These are phyloP conservation scores for Dalechampia spathulata DNA, from an alignment of 441 rosid species.

Conservation along the genomic window DNA sequence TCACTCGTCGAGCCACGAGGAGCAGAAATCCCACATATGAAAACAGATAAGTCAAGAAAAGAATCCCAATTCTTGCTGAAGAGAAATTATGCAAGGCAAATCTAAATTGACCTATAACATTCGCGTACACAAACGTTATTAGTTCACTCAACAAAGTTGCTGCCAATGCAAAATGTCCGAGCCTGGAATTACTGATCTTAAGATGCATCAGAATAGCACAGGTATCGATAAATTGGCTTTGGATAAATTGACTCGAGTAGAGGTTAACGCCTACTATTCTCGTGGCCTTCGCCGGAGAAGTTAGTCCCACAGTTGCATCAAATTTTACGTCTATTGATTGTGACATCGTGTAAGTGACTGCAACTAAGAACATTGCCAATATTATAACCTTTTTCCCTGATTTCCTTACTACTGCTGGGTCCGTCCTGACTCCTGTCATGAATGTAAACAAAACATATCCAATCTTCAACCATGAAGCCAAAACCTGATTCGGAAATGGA, in stretches of 20 bases:
- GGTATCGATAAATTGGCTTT: constrained; percentile 25
- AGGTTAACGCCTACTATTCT: neutral
- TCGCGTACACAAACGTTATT: neutral
- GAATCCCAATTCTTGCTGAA: neutral
- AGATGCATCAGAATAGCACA: constrained; percentile 24
- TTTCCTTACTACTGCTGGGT: constrained; percentile 6
- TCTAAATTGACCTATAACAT: too few relatives aligned
- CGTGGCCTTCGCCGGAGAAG: neutral
- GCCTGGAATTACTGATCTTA: constrained; percentile 25
- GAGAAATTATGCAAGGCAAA: neutral
- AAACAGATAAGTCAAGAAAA: neutral
- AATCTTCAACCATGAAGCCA: constrained; percentile 15
- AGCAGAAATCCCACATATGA: neutral
- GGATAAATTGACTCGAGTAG: neutral
- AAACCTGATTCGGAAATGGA: constrained; percentile 1
- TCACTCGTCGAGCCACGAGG: neutral
- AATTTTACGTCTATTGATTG: neutral
- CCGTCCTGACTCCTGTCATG: constrained; percentile 23
- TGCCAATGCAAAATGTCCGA: constrained; percentile 31
- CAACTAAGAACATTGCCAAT: constrained; percentile 5
- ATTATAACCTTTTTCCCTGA: constrained; percentile 11
- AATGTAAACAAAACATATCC: constrained; percentile 21
- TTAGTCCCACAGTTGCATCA: neutral
- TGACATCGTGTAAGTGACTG: neutral
- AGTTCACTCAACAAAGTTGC: constrained; percentile 24